A percentile compares a stretch with the other conserved stretches of the same genome.
These are phyloP conservation scores for Hawksworthiomyces lignivorus DNA, from an alignment of 2,329 filamentous ascomycete genomes.

Conservation along the genomic window DNA sequence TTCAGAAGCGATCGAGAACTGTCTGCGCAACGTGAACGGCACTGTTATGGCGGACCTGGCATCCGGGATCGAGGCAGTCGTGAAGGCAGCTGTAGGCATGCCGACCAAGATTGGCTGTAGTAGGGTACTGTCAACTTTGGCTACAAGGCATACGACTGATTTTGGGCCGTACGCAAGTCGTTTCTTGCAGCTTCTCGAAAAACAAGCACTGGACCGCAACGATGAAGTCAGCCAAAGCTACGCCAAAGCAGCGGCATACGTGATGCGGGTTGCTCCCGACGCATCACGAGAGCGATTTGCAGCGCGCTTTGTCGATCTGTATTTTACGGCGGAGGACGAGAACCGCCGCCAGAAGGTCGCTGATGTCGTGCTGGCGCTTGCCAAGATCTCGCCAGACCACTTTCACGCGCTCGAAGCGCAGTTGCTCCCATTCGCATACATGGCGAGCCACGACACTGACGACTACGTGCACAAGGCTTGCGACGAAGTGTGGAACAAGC, in stretches of 20 bases:
- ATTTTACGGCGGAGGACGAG: constrained; percentile 76
- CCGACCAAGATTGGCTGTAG: constrained; percentile 91
- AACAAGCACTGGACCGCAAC: constrained; percentile 81
- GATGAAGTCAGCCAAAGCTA: constrained; percentile 89
- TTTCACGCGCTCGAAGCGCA: constrained; percentile 70
- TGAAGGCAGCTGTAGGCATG: constrained; percentile 81
- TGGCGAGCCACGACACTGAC: constrained; percentile 79
- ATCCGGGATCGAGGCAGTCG: constrained; percentile 64
- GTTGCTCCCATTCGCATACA: constrained; percentile 79
- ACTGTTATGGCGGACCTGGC: constrained; percentile 68
- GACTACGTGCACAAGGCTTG: constrained; percentile 75
- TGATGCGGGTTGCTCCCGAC: constrained; percentile 54
- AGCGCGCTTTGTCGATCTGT: constrained; percentile 55
- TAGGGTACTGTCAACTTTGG: constrained; percentile 74
- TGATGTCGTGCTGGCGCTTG: constrained; percentile 74
- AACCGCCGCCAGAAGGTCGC: constrained; percentile 65
- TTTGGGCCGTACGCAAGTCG: constrained; percentile 68
- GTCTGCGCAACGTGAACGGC: constrained; percentile 75
- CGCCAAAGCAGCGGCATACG: constrained; percentile 76
- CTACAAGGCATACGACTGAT: constrained; percentile 67
- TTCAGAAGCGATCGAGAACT: constrained; percentile 85
- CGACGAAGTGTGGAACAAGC: constrained; percentile 78
- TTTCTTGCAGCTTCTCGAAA: constrained; percentile 71
- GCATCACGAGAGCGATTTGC: constrained; percentile 44
- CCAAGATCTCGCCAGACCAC: constrained; percentile 81